These are phyloP conservation scores for Colletotrichum sp. DNA, from an alignment of 2,329 filamentous ascomycete genomes.

Conservation along the genomic window DNA sequence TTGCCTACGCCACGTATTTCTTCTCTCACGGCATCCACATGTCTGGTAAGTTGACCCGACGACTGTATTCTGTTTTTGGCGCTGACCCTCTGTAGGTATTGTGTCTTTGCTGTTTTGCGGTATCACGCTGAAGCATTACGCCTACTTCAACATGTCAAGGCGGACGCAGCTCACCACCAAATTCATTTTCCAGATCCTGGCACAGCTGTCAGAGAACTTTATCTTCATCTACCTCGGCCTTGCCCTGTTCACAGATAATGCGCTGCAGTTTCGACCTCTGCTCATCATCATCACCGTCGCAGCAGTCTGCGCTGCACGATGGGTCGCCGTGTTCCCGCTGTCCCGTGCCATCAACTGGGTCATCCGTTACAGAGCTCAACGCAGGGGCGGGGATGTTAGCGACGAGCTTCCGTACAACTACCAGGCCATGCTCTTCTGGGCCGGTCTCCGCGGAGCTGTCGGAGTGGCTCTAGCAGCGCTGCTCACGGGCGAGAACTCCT, in stretches of 20 bases:
- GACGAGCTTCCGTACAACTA: slow-evolving; percentile 95
- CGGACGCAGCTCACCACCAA: slow-evolving; percentile 97
- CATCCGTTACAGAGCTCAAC: slow-evolving; percentile 82
- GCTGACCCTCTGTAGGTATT: slow-evolving; percentile 67
- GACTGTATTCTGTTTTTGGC: not conserved
- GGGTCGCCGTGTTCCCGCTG: slow-evolving; percentile 93
- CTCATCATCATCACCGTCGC: slow-evolving; percentile 93
- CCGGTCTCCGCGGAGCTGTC: slow-evolving; percentile 91
- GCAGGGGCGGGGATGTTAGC: slow-evolving; percentile 73
- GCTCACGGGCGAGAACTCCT: slow-evolving; percentile 80
- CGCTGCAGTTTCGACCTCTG: slow-evolving; percentile 88
- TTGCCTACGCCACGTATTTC: slow-evolving; percentile 96
- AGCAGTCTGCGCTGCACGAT: slow-evolving; percentile 90
- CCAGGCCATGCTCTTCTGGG: slow-evolving; percentile 99
- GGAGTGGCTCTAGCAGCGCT: slow-evolving; percentile 93
- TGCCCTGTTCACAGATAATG: slow-evolving; percentile 89
- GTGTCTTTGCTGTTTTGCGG: slow-evolving; percentile 97
- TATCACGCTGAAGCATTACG: slow-evolving; percentile 98
- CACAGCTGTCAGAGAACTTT: slow-evolving; percentile 97
- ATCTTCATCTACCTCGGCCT: slow-evolving; percentile 99
- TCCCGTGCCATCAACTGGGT: slow-evolving; percentile 92
- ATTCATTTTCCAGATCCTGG: slow-evolving; percentile 93
- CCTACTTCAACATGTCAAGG: slow-evolving; percentile 99
- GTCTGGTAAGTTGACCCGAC: slow-evolving; percentile 75
- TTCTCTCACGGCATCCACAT: slow-evolving; percentile 95